Percentiles rank a stretch among this genome's conserved stretches.
These are phyloP conservation scores for Termitomyces sp. DNA, from an alignment of 768 basidiomycete genomes.

Conservation along the genomic window DNA sequence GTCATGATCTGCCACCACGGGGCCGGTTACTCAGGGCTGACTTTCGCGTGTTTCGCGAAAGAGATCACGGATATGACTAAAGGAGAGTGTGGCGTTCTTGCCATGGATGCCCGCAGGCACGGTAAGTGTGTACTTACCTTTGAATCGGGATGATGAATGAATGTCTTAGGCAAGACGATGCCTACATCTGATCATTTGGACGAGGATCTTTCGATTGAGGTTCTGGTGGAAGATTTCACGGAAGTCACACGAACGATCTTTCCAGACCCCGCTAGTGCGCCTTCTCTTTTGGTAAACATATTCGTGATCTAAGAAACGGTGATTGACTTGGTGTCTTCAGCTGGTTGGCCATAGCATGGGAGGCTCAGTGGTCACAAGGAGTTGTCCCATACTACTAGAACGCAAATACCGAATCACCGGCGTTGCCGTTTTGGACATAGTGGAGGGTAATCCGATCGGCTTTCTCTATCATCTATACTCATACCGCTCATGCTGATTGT, in stretches of 20 bases:
- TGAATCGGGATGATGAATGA: background rate
- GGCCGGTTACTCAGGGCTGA: constrained; percentile 87
- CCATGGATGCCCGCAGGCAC: constrained; percentile 83
- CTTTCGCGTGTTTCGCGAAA: constrained; percentile 89
- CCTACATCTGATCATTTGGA: constrained; percentile 34
- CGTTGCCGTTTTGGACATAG: constrained; percentile 81
- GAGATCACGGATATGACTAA: constrained; percentile 57
- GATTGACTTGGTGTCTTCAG: constrained; percentile 28
- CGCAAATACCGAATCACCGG: constrained; percentile 71
- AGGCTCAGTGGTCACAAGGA: constrained; percentile 79
- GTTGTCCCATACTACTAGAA: constrained; percentile 63
- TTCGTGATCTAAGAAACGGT: background rate
- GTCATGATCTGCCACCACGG: constrained; percentile 95
- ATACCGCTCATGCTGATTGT: background rate
- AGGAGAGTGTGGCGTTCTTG: constrained; percentile 77
- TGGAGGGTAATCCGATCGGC: constrained; percentile 58
- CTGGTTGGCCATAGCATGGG: constrained; percentile 97
- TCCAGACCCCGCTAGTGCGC: constrained; percentile 56
- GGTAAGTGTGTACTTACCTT: constrained; percentile 45
- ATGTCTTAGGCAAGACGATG: constrained; percentile 59
- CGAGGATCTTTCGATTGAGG: constrained; percentile 68
- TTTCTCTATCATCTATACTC: background rate
- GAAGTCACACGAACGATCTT: constrained; percentile 67
- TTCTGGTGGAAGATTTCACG: constrained; percentile 72
- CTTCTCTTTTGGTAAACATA: constrained; percentile 67